Evolutionary conservation across 2,329 filamentous ascomycete genomes (phyloP).

Genomic region (Fusarium papillatum): DNA sequence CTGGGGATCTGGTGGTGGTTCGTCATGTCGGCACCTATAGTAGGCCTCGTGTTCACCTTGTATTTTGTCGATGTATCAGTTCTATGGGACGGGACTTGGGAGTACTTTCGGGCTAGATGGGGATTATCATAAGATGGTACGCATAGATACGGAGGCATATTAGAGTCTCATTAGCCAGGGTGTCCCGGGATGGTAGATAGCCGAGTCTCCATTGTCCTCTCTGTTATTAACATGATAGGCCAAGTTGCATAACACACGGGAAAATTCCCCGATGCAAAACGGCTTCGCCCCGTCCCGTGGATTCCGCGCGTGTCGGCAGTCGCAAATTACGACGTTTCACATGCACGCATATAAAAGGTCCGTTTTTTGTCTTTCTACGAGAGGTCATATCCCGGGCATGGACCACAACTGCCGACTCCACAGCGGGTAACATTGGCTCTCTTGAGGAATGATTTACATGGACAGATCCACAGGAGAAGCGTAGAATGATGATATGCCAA

Average conservation of each 20-base stretch:
- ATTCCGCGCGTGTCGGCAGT: background rate
- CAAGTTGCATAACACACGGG: background rate
- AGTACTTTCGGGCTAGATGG: background rate
- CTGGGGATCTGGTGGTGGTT: background rate
- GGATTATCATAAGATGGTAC: background rate
- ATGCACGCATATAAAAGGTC: background rate
- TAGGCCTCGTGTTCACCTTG: background rate
- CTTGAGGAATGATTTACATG: background rate
- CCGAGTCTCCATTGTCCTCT: background rate
- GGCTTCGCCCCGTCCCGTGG: background rate
- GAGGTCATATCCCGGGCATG: background rate
- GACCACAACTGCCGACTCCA: background rate
- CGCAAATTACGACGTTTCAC: background rate
- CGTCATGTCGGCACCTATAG: background rate
- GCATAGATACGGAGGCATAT: background rate
- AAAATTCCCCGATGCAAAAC: background rate
- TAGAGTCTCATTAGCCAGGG: background rate
- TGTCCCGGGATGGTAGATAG: background rate
- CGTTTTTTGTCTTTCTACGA: background rate
- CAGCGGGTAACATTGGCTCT: background rate
- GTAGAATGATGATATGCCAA: background rate
- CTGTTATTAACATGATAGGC: background rate
- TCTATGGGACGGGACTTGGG: background rate
- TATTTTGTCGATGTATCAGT: background rate
- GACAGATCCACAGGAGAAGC: background rate